Percentiles rank a stretch among this genome's conserved stretches.
These are phyloP conservation scores for Ustilago bromivora DNA, from an alignment of 1,284 basidiomycete genomes.

Conservation along the genomic window DNA sequence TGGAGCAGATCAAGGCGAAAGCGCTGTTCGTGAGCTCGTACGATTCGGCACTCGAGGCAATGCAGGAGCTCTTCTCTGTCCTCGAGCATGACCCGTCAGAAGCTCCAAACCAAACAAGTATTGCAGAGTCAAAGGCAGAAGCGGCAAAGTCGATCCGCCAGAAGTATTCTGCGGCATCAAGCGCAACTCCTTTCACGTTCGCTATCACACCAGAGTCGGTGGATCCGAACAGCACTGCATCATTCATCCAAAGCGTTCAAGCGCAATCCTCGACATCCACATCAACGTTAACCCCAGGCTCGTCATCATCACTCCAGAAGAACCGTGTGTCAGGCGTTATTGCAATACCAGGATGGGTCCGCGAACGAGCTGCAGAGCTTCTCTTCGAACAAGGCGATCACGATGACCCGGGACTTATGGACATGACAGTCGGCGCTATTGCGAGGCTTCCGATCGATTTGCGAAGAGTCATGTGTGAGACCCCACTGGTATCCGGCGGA, in stretches of 20 bases:
- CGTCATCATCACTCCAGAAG: conserved; percentile 73
- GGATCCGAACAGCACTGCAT: conserved; percentile 34
- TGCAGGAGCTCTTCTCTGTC: conserved; percentile 23
- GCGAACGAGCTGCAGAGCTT: conserved; percentile 89
- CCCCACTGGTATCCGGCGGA: conserved; percentile 87
- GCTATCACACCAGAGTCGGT: conserved; percentile 21
- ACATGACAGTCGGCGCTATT: conserved; percentile 78
- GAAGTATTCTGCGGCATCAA: conserved; percentile 21
- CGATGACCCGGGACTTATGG: conserved; percentile 76
- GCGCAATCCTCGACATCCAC: conserved; percentile 13
- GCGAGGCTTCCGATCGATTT: conserved; percentile 82
- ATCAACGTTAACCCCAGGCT: conserved; percentile 23
- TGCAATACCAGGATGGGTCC: conserved; percentile 91
- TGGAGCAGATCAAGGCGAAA: conserved; percentile 60
- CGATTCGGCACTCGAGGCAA: conserved; percentile 13
- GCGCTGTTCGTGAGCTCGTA: conserved; percentile 53
- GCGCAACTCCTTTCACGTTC: conserved; percentile 40
- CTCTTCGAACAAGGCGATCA: conserved; percentile 90
- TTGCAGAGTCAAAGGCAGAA: not conserved
- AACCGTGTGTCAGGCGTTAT: conserved; percentile 73
- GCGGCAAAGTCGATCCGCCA: conserved; percentile 10
- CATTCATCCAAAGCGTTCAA: conserved; percentile 32
- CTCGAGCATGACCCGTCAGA: conserved; percentile 15
- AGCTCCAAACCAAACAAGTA: not conserved
- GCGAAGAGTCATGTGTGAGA: conserved; percentile 81